Conservation (phyloP, 2,329 filamentous ascomycete genomes). For the Alternaria triticimaculans region DNA sequence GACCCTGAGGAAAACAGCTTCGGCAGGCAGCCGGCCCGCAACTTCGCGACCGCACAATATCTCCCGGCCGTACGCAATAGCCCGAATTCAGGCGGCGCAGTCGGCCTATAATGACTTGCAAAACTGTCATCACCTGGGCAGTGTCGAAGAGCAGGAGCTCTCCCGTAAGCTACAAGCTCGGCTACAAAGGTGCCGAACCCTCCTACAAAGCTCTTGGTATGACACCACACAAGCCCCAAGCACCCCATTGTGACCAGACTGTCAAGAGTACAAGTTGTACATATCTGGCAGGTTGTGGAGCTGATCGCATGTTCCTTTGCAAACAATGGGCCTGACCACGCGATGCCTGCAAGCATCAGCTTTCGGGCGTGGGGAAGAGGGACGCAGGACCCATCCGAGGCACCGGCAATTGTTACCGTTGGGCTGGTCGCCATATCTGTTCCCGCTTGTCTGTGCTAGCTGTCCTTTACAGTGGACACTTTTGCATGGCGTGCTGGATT, state of each 20-base stretch:
- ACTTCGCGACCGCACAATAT: not conserved
- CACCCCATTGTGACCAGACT: not conserved
- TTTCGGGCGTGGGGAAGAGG: conserved; percentile 23
- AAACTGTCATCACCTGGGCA: not conserved
- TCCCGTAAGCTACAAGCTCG: conserved; percentile 2
- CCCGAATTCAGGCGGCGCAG: not conserved
- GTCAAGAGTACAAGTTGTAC: not conserved
- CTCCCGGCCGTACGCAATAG: not conserved
- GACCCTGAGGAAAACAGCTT: not conserved
- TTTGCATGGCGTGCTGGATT: not conserved
- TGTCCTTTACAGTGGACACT: not conserved
- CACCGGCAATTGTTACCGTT: conserved; percentile 20
- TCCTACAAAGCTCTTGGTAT: conserved; percentile 5
- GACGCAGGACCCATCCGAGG: conserved; percentile 8
- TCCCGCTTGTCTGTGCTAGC: not conserved
- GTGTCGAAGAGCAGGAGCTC: not conserved
- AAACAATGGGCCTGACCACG: conserved; percentile 9
- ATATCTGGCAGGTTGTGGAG: not conserved
- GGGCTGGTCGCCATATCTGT: conserved; percentile 5
- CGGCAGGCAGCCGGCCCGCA: conserved; percentile 1
- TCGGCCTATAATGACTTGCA: not conserved
- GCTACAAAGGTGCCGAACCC: not conserved
- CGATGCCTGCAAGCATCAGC: conserved; percentile 8
- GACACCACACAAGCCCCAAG: not conserved
- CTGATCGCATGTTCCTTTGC: not conserved